Evolutionary conservation across 2,329 filamentous ascomycete genomes (phyloP), one percentile per base, ranked within the genome.

Genomic region (Hypoxylon sp.): DNA sequence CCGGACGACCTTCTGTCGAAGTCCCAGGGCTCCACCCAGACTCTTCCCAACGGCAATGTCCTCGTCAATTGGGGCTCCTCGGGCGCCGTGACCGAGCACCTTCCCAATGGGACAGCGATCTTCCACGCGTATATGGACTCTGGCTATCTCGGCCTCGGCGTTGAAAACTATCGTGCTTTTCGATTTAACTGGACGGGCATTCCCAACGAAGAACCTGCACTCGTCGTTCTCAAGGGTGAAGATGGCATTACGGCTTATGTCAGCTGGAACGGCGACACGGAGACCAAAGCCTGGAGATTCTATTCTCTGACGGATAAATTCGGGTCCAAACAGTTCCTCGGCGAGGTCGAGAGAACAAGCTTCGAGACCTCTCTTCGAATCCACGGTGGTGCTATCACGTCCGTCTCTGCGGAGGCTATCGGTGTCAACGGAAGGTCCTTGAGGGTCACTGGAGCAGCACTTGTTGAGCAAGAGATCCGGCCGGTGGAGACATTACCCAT

Each of bases 221-320:
- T 78, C 7, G 69, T 73, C 1, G 69, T 71, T 4, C 65, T 77
- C 4, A 53, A 61, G 6, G 68, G 63, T 1, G 53, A 68, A 13
- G 68, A 71, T 7, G 65, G 64, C 0, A 59, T 59, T 1, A 73
- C 72, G 4, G 58, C 68, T 47, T 88, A 84, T 71, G 84, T 86
- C 1, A 85, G 81, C 4, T 85, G 82, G 83, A 85, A 85, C 59
- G 83, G 83, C 4, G 81, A 82, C 49, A 85, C 81, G 0, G 78
- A 81, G 69, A 81, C 80, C 0, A 73, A 69, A 2, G 41, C 57
- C 3, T 85, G 85, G 86, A 77, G 79, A 24, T 85, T 87, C 68
- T 84, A 80, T 69, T 79, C 78, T 3, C 69, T 75, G 1, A 70
- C 75, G 2, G 75, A 73, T 17, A 68, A 73, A 0, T 68, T 70